Percentiles rank a stretch among this genome's conserved stretches.
phyloP scores from a whole-genome alignment of 2,329 filamentous ascomycete genomes.

The Chaetoscypha palmicola region DNA sequence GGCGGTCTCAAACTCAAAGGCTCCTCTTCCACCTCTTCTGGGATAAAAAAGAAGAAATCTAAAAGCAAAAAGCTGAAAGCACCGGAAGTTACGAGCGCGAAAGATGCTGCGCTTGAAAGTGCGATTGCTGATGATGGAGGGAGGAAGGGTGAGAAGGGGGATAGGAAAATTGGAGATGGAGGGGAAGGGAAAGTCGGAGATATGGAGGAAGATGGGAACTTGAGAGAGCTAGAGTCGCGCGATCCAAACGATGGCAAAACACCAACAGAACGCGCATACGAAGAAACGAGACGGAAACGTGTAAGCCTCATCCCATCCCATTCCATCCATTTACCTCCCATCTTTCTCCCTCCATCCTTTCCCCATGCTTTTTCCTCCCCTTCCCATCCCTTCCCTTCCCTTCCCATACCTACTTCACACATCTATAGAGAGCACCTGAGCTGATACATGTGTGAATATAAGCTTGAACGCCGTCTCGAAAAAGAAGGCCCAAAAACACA shows the following conservation, averaged over 20 bases:
- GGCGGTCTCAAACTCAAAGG: constrained; percentile 84
- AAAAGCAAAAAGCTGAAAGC: constrained; percentile 15
- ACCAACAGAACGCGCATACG: constrained; percentile 72
- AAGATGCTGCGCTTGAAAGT: not conserved
- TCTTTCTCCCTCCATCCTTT: not conserved
- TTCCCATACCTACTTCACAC: no score
- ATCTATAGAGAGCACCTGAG: not conserved
- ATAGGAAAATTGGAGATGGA: not conserved
- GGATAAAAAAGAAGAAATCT: constrained; percentile 49
- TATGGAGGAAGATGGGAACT: constrained; percentile 24
- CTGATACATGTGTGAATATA: constrained; percentile 31
- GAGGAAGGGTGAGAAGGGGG: no score
- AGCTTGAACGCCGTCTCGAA: constrained; percentile 74
- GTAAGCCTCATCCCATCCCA: constrained; percentile 41
- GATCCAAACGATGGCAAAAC: constrained; percentile 58
- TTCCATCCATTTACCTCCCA: constrained; percentile 5
- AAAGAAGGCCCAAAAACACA: constrained; percentile 86
- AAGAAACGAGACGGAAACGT: constrained; percentile 74
- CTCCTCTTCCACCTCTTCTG: constrained; percentile 53
- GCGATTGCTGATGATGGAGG: no score
- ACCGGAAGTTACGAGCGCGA: constrained; percentile 24
- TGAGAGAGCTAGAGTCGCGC: constrained; percentile 29
- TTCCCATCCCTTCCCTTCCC: constrained; percentile 4
- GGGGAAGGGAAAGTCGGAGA: constrained; percentile 13
- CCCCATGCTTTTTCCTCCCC: not conserved